Evolutionary conservation across 2,329 filamentous ascomycete species (phyloP), one percentile per base, ranked within the genome.

Genomic region (Colletotrichum higginsianum): DNA sequence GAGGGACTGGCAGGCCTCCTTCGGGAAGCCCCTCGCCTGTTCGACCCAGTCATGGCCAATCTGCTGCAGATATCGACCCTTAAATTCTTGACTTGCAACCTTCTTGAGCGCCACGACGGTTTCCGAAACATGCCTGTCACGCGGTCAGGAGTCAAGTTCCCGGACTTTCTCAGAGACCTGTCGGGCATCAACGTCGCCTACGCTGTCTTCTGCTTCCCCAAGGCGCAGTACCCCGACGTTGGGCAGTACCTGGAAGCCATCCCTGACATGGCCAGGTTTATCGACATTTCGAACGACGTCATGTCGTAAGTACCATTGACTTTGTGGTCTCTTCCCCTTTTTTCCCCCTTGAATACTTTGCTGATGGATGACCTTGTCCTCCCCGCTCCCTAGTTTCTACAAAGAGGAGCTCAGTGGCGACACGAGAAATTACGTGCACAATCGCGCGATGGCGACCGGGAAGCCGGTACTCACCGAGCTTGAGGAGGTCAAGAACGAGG

Each of bases 261-360:
- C 30, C 75, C 75, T 7, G 75, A 76, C 58, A 76, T 76, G 75
- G 73, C 74, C 16, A 60, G 66, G 38, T 72, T 76, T 40, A 76
- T 76, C 44, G 73, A 76, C 50, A 72, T 74, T 44, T 73, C 74
- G 26, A 76, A 76, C 57, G 75, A 76, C 57, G 75, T 76, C 35
- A 53, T 76, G n/a, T 76, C 75, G 75, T 76, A 57, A 72, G 75
- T 74, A 16, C 58, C 52, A 16, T 13, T 30, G 13, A 21, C 16
- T 12, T 30, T 15, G 9, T 18, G 35, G 38, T 16, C 40, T 21
- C 16, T 30, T 21, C 23, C 5, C n/a, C 35, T 15, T 40, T 15
- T 15, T 26, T 26, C 26, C 26, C 49, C 21, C 6, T 35, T 8
- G 38, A 15, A 47, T n/a, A n/a, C 11, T 6, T 49, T 18, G 23